Evolutionary conservation across 2,329 filamentous ascomycete genomes (phyloP).

Genomic region (Passalora sequoiae): DNA sequence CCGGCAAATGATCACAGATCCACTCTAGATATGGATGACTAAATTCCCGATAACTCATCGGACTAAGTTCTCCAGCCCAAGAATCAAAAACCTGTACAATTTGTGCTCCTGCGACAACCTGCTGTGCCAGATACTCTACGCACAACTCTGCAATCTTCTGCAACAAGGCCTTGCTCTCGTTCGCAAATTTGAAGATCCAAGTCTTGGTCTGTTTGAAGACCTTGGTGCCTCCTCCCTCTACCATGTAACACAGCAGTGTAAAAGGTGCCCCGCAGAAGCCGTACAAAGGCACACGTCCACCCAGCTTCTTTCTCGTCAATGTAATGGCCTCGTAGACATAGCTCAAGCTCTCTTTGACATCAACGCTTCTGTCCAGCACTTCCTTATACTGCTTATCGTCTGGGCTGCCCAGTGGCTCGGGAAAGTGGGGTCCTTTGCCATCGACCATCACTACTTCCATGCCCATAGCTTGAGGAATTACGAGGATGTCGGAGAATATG

Average conservation of each 20-base stretch:
- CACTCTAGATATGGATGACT: slow-evolving; percentile 79
- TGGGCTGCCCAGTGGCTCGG: slow-evolving; percentile 71
- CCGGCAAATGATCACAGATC: slow-evolving; percentile 76
- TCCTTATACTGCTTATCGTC: slow-evolving; percentile 76
- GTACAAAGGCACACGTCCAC: slow-evolving; percentile 83
- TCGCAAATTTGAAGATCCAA: slow-evolving; percentile 87
- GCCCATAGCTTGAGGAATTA: slow-evolving; percentile 95
- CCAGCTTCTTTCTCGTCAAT: slow-evolving; percentile 78
- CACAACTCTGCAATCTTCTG: slow-evolving; percentile 92
- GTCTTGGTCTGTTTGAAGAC: slow-evolving; percentile 91
- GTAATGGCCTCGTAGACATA: slow-evolving; percentile 97
- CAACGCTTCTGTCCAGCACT: slow-evolving; percentile 71
- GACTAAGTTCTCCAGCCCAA: slow-evolving; percentile 91
- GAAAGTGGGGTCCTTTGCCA: slow-evolving; percentile 94
- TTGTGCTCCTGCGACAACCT: slow-evolving; percentile 90
- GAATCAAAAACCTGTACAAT: slow-evolving; percentile 97
- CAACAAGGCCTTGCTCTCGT: slow-evolving; percentile 73
- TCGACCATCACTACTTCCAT: slow-evolving; percentile 99
- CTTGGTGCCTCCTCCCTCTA: slow-evolving; percentile 94
- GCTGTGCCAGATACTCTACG: slow-evolving; percentile 86
- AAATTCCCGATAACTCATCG: slow-evolving; percentile 75
- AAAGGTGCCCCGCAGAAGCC: slow-evolving; percentile 96
- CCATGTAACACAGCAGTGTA: slow-evolving; percentile 98
- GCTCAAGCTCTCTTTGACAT: slow-evolving; percentile 76
- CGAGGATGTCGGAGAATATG: slow-evolving; percentile 97